phyloP scores from a whole-genome alignment of 495 filamentous ascomycete species.

The Podospora bellae-mahoneyi region DNA sequence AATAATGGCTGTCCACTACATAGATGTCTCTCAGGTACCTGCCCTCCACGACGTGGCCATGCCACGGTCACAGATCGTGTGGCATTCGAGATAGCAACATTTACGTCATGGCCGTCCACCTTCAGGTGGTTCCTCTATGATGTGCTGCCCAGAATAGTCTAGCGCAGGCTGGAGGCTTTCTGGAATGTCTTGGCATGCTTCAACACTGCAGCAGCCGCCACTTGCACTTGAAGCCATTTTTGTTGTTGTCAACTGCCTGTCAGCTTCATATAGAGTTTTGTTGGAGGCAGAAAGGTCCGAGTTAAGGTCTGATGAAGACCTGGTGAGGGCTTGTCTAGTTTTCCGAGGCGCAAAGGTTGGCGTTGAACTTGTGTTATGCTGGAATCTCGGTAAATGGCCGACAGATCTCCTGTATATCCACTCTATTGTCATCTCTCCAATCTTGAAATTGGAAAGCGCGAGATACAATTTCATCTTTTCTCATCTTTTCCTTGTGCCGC shows the following conservation, averaged over 20 bases:
- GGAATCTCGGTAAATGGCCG: not conserved
- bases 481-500: not conserved
- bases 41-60: no score
- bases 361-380: no score
- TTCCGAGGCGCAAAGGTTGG: not conserved
- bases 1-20: no score
- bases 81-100: constrained; percentile 7
- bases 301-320: not conserved
- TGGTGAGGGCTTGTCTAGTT: not conserved
- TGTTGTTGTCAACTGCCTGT: not conserved
- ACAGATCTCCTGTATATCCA: not conserved
- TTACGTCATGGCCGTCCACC: constrained; percentile 11
- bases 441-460: not conserved
- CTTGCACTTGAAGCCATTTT: not conserved
- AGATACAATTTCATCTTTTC: not conserved
- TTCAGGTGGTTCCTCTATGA: not conserved
- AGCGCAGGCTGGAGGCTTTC: not conserved
- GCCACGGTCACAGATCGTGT: not conserved
- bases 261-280: not conserved
- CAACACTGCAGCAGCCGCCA: not conserved
- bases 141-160: constrained; percentile 5
- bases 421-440: not conserved
- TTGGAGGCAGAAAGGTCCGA: not conserved
- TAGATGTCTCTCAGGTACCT: no score
- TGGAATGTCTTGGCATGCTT: not conserved